These are phyloP conservation scores for Pseudopithomyces chartarum DNA, from an alignment of 2,329 filamentous ascomycete species.

Conservation along the genomic window DNA sequence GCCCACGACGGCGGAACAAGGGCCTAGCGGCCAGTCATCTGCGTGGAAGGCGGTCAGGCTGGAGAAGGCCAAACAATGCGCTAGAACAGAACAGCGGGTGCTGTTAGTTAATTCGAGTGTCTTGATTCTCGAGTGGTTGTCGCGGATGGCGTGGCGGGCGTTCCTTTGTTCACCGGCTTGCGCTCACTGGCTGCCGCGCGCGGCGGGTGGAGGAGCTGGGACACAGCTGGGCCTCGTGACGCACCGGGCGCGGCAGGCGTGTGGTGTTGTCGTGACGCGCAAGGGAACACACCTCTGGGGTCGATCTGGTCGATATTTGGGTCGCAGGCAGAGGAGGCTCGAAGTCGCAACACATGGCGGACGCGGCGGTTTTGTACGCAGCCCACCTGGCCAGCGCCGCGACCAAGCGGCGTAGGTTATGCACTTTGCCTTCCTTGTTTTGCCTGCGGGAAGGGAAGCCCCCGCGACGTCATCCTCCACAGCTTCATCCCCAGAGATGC, in stretches of 20 bases:
- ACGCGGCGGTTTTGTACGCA: constrained; percentile 38
- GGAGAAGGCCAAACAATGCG: constrained; percentile 42
- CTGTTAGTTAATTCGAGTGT: constrained; percentile 39
- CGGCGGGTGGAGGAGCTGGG: constrained; percentile 25
- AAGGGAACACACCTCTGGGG: constrained; percentile 46
- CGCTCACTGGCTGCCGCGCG: constrained; percentile 36
- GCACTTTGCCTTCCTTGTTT: constrained; percentile 41
- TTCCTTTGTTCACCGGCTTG: constrained; percentile 45
- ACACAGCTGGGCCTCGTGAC: constrained; percentile 34
- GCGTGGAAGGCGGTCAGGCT: constrained; percentile 39
- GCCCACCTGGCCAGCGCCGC: constrained; percentile 18
- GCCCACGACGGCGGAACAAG: constrained; percentile 41
- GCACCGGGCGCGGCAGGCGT: constrained; percentile 27
- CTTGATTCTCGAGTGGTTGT: constrained; percentile 37
- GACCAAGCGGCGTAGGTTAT: constrained; percentile 19
- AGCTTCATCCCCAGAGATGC: neutral
- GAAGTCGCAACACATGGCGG: constrained; percentile 27
- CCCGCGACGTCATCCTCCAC: constrained; percentile 10
- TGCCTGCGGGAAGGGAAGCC: too few relatives aligned
- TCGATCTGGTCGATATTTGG: too few relatives aligned
- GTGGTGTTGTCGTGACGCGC: constrained; percentile 34
- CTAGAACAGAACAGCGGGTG: constrained; percentile 32
- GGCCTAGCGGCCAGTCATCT: constrained; percentile 46
- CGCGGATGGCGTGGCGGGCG: constrained; percentile 33
- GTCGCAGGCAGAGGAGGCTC: constrained; percentile 41